Evolutionary conservation across 2,329 filamentous ascomycete genomes (phyloP), one percentile per base, ranked within the genome.

Genomic region (Ophiostoma australiae): DNA sequence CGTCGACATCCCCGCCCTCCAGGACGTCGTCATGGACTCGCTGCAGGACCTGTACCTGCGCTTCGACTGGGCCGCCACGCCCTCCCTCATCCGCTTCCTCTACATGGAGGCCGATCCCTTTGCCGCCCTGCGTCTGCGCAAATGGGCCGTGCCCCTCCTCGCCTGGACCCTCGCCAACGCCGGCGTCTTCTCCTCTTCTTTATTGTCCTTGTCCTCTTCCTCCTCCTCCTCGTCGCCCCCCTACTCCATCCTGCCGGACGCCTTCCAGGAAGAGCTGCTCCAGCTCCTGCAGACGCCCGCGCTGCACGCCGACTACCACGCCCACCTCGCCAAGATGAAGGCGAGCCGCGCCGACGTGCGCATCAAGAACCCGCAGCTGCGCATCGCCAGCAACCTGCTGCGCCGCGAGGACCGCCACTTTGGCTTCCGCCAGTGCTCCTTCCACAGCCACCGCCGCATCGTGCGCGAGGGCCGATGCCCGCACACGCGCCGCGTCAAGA

Each of bases 361-460:
- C 74, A 81, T 86, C 79, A 88, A 88, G 81, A 88, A 88, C 79
- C 86, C 86, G 17, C 86, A 87, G 78, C 82, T 88, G 31, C 82
- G 86, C 73, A 82, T 88, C 69, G 84, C 84, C 17, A 84, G 82
- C 73, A 88, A 88, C 79, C 80, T 80, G 70, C 80, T 88, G 31
- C 81, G 83, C 73, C 86, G 83, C 77, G 85, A 86, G 66, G 84
- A 87, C 78, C 84, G 86, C 48, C 80, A 84, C 69, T 87, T 87
- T 75, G 86, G 86, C n/a, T 88, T 87, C 77, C 81, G 86, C 33
- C 84, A 86, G 77, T 88, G 86, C 77, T 86, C 85, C 15, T 88
- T 88, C 75, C 86, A 88, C 76, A 86, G 84, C 52, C 86, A 88
- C 75, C 81, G 86, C 27, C 82, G 84, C 4, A 78, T 80, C 8